These are phyloP conservation scores for Mrakia gelida DNA, from an alignment of 768 basidiomycete genomes.

Conservation along the genomic window DNA sequence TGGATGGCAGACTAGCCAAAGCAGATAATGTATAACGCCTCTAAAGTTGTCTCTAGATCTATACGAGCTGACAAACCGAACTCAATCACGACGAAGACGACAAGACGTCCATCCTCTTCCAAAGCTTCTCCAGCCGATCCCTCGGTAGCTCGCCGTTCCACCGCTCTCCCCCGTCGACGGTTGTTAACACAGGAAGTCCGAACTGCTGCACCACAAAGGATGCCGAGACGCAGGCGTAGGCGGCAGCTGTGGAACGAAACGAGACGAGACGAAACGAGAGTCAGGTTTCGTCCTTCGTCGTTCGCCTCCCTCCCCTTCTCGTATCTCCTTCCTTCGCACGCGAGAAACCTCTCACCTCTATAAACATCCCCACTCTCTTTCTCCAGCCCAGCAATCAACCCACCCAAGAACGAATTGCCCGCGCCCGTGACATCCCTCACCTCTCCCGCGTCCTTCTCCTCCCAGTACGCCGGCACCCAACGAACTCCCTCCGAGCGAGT, in stretches of 20 bases:
- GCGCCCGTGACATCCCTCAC: conserved; percentile 25
- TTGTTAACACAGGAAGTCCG: background rate
- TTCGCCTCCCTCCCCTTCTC: too few relatives aligned
- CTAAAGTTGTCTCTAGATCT: too few relatives aligned
- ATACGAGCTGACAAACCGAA: too few relatives aligned
- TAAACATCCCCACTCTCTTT: background rate
- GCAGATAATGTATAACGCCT: too few relatives aligned
- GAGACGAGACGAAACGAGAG: background rate
- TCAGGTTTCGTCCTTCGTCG: background rate
- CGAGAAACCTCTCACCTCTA: too few relatives aligned
- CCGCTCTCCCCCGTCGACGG: background rate
- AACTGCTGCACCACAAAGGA: conserved; percentile 27
- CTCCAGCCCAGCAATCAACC: conserved; percentile 20
- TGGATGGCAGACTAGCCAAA: too few relatives aligned
- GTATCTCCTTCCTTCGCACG: too few relatives aligned
- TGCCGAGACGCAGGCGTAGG: conserved; percentile 12
- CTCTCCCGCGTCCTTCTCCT: background rate
- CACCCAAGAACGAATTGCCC: conserved; percentile 20
- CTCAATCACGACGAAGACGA: too few relatives aligned
- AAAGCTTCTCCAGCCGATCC: background rate
- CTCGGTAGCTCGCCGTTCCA: conserved; percentile 23
- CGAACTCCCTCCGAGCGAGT: background rate
- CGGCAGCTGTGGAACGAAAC: background rate
- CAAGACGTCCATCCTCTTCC: background rate
- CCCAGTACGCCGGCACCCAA: conserved; percentile 20